Evolutionary conservation across 768 basidiomycete species (phyloP).

Genomic region (Gyrodon lividus): DNA sequence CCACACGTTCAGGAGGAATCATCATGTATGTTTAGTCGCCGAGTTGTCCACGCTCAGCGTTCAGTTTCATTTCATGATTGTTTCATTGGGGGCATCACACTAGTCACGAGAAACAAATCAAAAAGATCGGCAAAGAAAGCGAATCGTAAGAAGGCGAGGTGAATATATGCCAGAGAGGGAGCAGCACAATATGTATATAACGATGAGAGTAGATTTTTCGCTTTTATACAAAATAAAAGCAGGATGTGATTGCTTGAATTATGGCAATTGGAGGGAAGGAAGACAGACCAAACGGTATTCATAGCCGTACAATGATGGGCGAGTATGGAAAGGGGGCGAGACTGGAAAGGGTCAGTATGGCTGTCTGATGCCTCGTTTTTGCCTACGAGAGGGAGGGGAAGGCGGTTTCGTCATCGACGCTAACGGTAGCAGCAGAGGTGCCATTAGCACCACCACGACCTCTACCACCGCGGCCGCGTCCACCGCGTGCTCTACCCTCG

Average conservation of each 20-base stretch:
- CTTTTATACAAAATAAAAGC: slow-evolving; percentile 15
- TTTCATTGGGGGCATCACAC: too few relatives aligned
- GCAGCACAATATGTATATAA: slow-evolving; percentile 6
- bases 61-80: too few relatives aligned
- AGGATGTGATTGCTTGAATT: slow-evolving; percentile 8
- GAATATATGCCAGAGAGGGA: slow-evolving; percentile 6
- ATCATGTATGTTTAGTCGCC: too few relatives aligned
- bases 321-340: slow-evolving; percentile 2
- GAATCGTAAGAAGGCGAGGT: background rate
- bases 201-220: slow-evolving; percentile 6
- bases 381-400: slow-evolving; percentile 82
- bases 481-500: slow-evolving; percentile 46
- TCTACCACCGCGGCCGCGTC: slow-evolving; percentile 42
- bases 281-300: slow-evolving; percentile 9
- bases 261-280: slow-evolving; percentile 1
- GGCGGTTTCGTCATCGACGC: slow-evolving; percentile 80
- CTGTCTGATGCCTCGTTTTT: slow-evolving; percentile 9
- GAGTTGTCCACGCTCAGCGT: too few relatives aligned
- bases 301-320: slow-evolving; percentile 8
- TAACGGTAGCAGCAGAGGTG: slow-evolving; percentile 35
- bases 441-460: slow-evolving; percentile 46
- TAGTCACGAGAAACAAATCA: too few relatives aligned
- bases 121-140: background rate
- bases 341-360: background rate
- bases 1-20: too few relatives aligned